Conservation (phyloP, 2,329 filamentous ascomycete genomes). For the Xylariaceae sp. region DNA sequence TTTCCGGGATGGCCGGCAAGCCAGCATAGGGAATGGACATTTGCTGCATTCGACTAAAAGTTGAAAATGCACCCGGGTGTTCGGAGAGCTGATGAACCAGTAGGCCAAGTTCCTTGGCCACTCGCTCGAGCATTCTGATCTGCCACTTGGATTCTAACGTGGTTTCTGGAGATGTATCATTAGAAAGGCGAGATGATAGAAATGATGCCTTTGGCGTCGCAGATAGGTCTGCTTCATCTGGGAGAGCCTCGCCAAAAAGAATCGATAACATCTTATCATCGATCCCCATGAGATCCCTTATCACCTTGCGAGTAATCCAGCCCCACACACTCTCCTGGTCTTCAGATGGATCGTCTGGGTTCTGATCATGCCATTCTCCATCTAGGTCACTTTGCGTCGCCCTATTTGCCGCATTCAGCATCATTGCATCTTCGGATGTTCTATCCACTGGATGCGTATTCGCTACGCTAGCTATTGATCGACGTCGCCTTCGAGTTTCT, state of each 20-base stretch:
- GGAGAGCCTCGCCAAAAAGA: conserved; percentile 82
- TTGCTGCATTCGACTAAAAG: conserved; percentile 71
- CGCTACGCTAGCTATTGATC: conserved; percentile 41
- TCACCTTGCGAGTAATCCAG: conserved; percentile 82
- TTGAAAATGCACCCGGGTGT: conserved; percentile 87
- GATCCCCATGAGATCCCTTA: conserved; percentile 88
- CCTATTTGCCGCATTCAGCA: conserved; percentile 38
- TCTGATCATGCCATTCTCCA: conserved; percentile 60
- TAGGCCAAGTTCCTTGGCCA: conserved; percentile 85
- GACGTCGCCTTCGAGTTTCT: conserved; percentile 74
- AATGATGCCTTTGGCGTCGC: conserved; percentile 54
- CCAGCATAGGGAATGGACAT: conserved; percentile 78
- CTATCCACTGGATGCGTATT: conserved; percentile 32
- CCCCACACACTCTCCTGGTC: conserved; percentile 76
- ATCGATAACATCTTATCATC: conserved; percentile 85
- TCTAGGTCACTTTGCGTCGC: conserved; percentile 47
- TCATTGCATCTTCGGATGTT: conserved; percentile 41
- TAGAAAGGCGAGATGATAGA: conserved; percentile 33
- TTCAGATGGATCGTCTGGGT: conserved; percentile 46
- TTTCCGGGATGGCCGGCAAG: conserved; percentile 68
- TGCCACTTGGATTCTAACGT: conserved; percentile 67
- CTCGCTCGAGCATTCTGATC: conserved; percentile 77
- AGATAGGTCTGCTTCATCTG: conserved; percentile 55
- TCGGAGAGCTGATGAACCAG: conserved; percentile 83
- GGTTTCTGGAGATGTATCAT: conserved; percentile 39